These are phyloP conservation scores for Aureobasidium sp. DNA, from an alignment of 2,329 filamentous ascomycete species.

Conservation along the genomic window DNA sequence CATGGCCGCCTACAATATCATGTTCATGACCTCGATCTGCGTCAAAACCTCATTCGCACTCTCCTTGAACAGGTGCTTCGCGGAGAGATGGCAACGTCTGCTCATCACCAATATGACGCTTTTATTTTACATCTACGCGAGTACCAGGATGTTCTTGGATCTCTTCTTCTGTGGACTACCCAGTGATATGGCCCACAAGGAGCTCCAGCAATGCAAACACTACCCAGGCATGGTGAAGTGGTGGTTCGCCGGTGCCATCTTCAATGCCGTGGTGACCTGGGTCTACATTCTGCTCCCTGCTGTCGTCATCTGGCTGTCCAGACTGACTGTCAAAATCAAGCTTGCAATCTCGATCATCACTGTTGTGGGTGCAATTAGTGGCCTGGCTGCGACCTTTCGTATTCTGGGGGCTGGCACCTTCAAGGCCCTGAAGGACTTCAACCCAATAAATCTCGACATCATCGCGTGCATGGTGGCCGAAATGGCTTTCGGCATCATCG, in stretches of 20 bases:
- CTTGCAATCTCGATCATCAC: slow-evolving; percentile 35
- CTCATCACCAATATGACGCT: slow-evolving; percentile 21
- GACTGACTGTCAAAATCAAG: slow-evolving; percentile 36
- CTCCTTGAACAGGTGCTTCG: slow-evolving; percentile 40
- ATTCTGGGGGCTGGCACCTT: slow-evolving; percentile 20
- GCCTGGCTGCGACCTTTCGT: slow-evolving; percentile 23
- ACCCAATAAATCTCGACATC: slow-evolving; percentile 22
- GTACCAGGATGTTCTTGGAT: slow-evolving; percentile 27
- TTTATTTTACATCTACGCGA: slow-evolving; percentile 26
- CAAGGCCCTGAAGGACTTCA: slow-evolving; percentile 21
- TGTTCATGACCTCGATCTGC: slow-evolving; percentile 34
- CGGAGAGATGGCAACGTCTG: slow-evolving; percentile 32
- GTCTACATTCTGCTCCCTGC: slow-evolving; percentile 34
- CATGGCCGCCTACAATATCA: slow-evolving; percentile 32
- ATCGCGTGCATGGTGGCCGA: slow-evolving; percentile 28
- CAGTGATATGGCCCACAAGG: slow-evolving; percentile 19
- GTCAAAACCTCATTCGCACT: slow-evolving; percentile 40
- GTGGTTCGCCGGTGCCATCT: slow-evolving; percentile 23
- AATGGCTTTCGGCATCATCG: slow-evolving; percentile 23
- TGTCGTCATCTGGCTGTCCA: slow-evolving; percentile 34
- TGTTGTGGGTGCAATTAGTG: slow-evolving; percentile 29
- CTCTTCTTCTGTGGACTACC: slow-evolving; percentile 29
- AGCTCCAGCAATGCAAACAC: slow-evolving; percentile 19
- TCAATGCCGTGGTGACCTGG: slow-evolving; percentile 34
- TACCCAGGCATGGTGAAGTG: slow-evolving; percentile 19